Conservation (phyloP, 2,329 filamentous ascomycete genomes). For the Hymenoscyphus repandus region DNA sequence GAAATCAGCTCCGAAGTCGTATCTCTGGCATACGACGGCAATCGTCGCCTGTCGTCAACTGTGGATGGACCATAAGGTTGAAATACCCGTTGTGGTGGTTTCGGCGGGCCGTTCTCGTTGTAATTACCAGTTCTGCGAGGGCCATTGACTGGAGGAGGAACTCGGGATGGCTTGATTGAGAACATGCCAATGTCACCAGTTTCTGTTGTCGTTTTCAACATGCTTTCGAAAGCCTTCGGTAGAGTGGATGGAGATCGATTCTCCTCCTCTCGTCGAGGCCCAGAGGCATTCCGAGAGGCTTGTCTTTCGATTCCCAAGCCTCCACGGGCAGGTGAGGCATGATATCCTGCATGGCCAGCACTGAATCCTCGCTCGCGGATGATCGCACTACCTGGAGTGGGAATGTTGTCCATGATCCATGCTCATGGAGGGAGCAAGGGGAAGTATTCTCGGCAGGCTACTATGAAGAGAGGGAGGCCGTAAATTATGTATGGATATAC, state of each 20-base stretch:
- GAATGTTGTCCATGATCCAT: slow-evolving; percentile 23
- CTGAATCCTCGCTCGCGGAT: slow-evolving; percentile 12
- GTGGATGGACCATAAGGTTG: slow-evolving; percentile 24
- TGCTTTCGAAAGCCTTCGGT: slow-evolving; percentile 54
- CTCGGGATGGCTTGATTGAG: slow-evolving; percentile 43
- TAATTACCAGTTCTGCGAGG: slow-evolving; percentile 19
- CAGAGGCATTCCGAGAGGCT: slow-evolving; percentile 31
- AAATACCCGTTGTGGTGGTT: slow-evolving; percentile 15
- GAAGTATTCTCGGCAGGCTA: not conserved
- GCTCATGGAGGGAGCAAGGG: slow-evolving; percentile 3
- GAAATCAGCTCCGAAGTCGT: slow-evolving; percentile 51
- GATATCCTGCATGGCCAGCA: slow-evolving; percentile 7
- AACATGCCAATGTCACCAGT: slow-evolving; percentile 61
- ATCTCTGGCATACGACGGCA: slow-evolving; percentile 43
- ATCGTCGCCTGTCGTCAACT: slow-evolving; percentile 39
- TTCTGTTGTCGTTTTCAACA: slow-evolving; percentile 62
- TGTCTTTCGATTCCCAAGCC: slow-evolving; percentile 11
- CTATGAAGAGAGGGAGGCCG: too few species aligned
- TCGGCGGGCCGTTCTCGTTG: slow-evolving; percentile 17
- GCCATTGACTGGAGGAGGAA: slow-evolving; percentile 22
- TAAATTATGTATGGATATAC: too few species aligned
- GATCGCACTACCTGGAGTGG: slow-evolving; percentile 7
- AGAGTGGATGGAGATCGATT: slow-evolving; percentile 38
- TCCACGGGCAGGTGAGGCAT: slow-evolving; percentile 15
- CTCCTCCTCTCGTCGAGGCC: slow-evolving; percentile 35